Conservation (phyloP, 371 early-diverging fungal genomes). For the Syncephalastrum racemosum region DNA sequence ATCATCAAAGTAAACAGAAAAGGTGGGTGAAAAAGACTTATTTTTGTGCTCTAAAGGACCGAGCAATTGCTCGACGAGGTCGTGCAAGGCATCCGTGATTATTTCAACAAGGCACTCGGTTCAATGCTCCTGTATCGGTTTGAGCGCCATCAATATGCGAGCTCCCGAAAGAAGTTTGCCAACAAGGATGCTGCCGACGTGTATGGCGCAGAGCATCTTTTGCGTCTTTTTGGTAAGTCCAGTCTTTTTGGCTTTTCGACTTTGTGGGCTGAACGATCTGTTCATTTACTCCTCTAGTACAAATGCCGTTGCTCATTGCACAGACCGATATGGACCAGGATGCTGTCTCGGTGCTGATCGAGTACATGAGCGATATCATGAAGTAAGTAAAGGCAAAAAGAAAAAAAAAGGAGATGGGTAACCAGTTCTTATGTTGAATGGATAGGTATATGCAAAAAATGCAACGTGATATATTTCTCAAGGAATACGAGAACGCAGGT, state of each 20-base stretch:
- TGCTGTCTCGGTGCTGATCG: slow-evolving; percentile 12
- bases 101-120: slow-evolving; percentile 93
- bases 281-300: slow-evolving; percentile 12
- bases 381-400: slow-evolving; percentile 16
- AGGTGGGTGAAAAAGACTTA: slow-evolving; percentile 1
- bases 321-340: slow-evolving; percentile 19
- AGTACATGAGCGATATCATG: slow-evolving; percentile 18
- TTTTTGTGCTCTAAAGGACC: not conserved
- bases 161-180: slow-evolving; percentile 56
- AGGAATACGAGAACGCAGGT: slow-evolving; percentile 57
- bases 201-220: slow-evolving; percentile 95
- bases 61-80: slow-evolving; percentile 79
- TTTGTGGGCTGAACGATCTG: slow-evolving; percentile 7
- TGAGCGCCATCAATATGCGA: slow-evolving; percentile 93
- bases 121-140: slow-evolving; percentile 90
- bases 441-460: slow-evolving; percentile 25
- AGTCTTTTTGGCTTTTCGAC: no score
- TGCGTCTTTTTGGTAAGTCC: slow-evolving; percentile 88
- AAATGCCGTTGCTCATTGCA: slow-evolving; percentile 21
- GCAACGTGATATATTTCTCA: slow-evolving; percentile 25
- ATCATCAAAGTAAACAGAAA: slow-evolving; percentile 25
- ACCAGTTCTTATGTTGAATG: not conserved
- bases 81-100: slow-evolving; percentile 78
- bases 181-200: slow-evolving; percentile 79
- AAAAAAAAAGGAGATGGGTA: slow-evolving; percentile 1